These are phyloP conservation scores for Candida michaelii DNA, from an alignment of 805 yeast genomes.

Conservation along the genomic window DNA sequence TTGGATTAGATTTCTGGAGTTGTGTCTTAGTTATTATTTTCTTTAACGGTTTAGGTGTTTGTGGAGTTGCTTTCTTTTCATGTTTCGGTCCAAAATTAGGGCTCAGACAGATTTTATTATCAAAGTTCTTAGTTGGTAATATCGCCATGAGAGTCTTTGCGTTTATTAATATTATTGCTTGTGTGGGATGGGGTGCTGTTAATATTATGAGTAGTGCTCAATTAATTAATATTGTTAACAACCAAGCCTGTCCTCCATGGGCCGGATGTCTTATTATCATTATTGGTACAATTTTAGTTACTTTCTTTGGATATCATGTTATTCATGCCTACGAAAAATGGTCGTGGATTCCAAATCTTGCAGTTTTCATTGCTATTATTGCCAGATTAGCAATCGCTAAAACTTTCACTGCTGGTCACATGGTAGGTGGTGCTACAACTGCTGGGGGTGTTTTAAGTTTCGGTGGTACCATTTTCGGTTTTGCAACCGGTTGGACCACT, in stretches of 20 bases:
- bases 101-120: conserved; percentile 81
- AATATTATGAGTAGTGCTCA: conserved; percentile 90
- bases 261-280: conserved; percentile 82
- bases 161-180: conserved; percentile 73
- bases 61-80: conserved; percentile 82
- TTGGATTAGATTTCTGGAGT: conserved; percentile 72
- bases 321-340: conserved; percentile 82
- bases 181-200: conserved; percentile 95
- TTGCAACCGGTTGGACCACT: conserved; percentile 93
- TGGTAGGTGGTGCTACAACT: conserved; percentile 56
- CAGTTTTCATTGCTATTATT: conserved; percentile 73
- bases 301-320: conserved; percentile 81
- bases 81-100: conserved; percentile 83
- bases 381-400: conserved; percentile 70
- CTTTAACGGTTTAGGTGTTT: conserved; percentile 69
- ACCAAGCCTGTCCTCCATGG: conserved; percentile 75
- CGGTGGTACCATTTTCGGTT: conserved; percentile 83
- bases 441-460: conserved; percentile 79
- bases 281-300: conserved; percentile 63
- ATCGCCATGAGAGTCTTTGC: conserved; percentile 74
- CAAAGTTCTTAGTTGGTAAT: conserved; percentile 78
- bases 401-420: conserved; percentile 49
- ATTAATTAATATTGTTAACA: conserved; percentile 72
- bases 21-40: conserved; percentile 65
- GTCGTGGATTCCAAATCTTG: conserved; percentile 83